Evolutionary conservation across 192 early-diverging fungal genomes (phyloP).

Genomic region (Backusella mclennaniae): DNA sequence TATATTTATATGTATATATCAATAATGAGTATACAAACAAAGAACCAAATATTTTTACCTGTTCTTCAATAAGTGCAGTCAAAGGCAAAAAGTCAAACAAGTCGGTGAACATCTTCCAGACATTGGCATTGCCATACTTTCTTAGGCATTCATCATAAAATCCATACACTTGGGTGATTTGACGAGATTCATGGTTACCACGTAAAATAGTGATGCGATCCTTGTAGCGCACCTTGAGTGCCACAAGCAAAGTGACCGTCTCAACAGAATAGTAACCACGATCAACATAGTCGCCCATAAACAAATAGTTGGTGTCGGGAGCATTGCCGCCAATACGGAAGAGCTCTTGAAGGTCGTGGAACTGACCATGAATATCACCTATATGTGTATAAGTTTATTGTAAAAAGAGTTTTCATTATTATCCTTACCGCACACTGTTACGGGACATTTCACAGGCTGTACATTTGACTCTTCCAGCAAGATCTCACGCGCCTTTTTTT

Average conservation of each 20-base stretch:
- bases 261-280: constrained; percentile 98
- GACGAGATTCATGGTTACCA: constrained; percentile 98
- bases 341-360: constrained; percentile 95
- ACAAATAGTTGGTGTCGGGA: constrained; percentile 97
- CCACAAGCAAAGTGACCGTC: constrained; percentile 93
- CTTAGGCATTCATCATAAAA: constrained; percentile 99
- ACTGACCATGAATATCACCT: constrained; percentile 98
- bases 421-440: constrained; percentile 86
- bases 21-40: too few species aligned
- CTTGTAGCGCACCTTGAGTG: constrained; percentile 91
- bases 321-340: constrained; percentile 96
- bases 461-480: constrained; percentile 96
- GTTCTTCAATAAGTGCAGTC: constrained; percentile 95
- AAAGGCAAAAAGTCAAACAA: constrained; percentile 97
- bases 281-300: constrained; percentile 99
- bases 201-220: constrained; percentile 94
- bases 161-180: constrained; percentile 99
- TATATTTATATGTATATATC: too few species aligned
- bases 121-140: constrained; percentile 98
- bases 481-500: constrained; percentile 87
- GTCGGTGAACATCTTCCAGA: constrained; percentile 98
- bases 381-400: too few species aligned
- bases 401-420: not conserved
- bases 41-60: constrained; percentile 37
- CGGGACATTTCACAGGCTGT: constrained; percentile 96